Percentiles rank a stretch among this genome's conserved stretches.
phyloP scores from a whole-genome alignment of 805 yeast species.

The Saturnispora galanensis region DNA sequence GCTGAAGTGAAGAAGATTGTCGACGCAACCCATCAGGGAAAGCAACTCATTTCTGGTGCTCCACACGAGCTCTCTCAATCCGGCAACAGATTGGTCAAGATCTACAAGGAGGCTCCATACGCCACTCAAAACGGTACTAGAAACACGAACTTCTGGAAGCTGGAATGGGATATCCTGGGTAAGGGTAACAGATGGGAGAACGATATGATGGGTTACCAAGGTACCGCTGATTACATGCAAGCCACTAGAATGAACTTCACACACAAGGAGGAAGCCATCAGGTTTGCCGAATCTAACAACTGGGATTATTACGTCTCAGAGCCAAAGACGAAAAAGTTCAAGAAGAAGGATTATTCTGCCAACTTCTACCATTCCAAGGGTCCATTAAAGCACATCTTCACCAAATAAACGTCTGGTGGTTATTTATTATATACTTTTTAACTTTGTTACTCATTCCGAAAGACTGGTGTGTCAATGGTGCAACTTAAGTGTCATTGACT shows the following conservation, averaged over 20 bases:
- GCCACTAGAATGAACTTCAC: slow-evolving; percentile 68
- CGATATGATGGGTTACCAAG: slow-evolving; percentile 78
- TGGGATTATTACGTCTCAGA: slow-evolving; percentile 79
- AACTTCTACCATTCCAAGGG: slow-evolving; percentile 64
- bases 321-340: slow-evolving; percentile 65
- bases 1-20: slow-evolving; percentile 14
- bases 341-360: slow-evolving; percentile 62
- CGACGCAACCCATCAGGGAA: slow-evolving; percentile 21
- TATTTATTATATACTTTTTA: background rate
- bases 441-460: background rate
- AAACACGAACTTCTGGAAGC: slow-evolving; percentile 52
- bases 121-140: slow-evolving; percentile 70
- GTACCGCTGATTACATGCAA: slow-evolving; percentile 73
- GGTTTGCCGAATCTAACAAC: slow-evolving; percentile 75
- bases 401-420: slow-evolving; percentile 38
- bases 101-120: slow-evolving; percentile 64
- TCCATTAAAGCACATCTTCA: slow-evolving; percentile 70
- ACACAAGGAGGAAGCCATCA: slow-evolving; percentile 57
- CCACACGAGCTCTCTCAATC: slow-evolving; percentile 52
- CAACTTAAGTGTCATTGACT: too few species aligned
- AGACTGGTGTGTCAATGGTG: too few species aligned
- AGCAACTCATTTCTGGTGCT: slow-evolving; percentile 68
- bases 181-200: slow-evolving; percentile 84
- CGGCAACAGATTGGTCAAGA: slow-evolving; percentile 53
- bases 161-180: slow-evolving; percentile 76